phyloP scores from a whole-genome alignment of 2,329 filamentous ascomycete genomes.

The Diaporthe capsici region DNA sequence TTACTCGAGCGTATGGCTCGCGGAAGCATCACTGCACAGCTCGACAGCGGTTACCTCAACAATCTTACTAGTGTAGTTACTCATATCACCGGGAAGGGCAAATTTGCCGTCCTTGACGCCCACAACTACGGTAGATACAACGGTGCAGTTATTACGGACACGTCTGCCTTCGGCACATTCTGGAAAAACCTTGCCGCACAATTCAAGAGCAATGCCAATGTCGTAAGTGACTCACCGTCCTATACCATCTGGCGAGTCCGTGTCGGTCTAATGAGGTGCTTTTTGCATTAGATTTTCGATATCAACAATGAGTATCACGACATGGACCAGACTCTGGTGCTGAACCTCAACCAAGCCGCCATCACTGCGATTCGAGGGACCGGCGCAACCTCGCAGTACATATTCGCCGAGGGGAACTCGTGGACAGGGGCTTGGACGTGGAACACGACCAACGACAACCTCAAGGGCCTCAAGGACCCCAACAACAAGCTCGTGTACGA shows the following conservation, averaged over 20 bases:
- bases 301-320: conserved; percentile 75
- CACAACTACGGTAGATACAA: conserved; percentile 72
- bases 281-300: conserved; percentile 62
- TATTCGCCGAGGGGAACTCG: conserved; percentile 60
- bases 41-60: conserved; percentile 50
- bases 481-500: conserved; percentile 66
- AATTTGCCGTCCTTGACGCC: conserved; percentile 57
- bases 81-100: conserved; percentile 49
- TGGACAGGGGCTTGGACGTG: conserved; percentile 49
- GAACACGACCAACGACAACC: conserved; percentile 54
- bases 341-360: conserved; percentile 73
- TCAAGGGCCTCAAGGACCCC: conserved; percentile 62
- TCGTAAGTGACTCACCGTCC: conserved; percentile 46
- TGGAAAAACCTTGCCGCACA: conserved; percentile 68
- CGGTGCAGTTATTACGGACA: conserved; percentile 64
- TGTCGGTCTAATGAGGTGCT: background rate
- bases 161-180: conserved; percentile 66
- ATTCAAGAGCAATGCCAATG: conserved; percentile 65
- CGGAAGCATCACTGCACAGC: conserved; percentile 57
- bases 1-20: conserved; percentile 72
- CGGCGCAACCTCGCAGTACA: conserved; percentile 66
- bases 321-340: conserved; percentile 69
- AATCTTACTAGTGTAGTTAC: conserved; percentile 52
- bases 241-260: too few relatives aligned
- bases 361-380: conserved; percentile 70